Base-by-base conservation (phyloP, 805 yeast species). In the Barnettozyma californica region DNA sequence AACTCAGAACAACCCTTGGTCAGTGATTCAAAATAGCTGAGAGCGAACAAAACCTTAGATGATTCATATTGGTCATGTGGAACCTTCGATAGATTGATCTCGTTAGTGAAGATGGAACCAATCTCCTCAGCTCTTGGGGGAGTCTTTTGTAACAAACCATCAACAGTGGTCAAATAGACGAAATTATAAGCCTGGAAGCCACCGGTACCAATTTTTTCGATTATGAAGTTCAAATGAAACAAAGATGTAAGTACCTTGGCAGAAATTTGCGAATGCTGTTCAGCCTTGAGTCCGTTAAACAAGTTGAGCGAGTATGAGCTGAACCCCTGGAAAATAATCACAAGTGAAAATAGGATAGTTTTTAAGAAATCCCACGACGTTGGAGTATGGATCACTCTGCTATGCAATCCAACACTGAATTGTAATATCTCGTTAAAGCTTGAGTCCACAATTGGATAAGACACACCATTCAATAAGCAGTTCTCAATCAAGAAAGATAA, bases 121-220 rank as follows among this genome's bases (percentile, higher is more conserved):
- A 70, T 50, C 2, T 52, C 34, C 43, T 67, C 65, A 11, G 67
- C 64, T 25, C 58, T 43, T 10, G 47, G 47, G 41, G 52, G 47
- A 43, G 63, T 65, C 39, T 61, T 55, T 48, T 61, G 71, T 37
- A 58, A 56, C 39, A 68, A 59, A 0, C 66, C 61, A 51, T 80
- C 85, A 2, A 78, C 48, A 10, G 78, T 58, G 5, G 80, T 64
- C 39, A 74, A 68, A 53, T 78, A 78, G 14, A 81, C 78, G 60
- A 80, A 83, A 55, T 81, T 80, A 61, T 80, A 84, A 11, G 78
- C 71, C 48, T 79, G 80, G 58, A 81, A 81, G 3, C 86, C 86
- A 5, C 85, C 86, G 21, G 77, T 75, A 0, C 87, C 87, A 9
- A 81, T 73, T 20, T 75, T 66, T 26, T 75, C 71, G 23, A 80